phyloP scores from a whole-genome alignment of 2,329 filamentous ascomycete species.

The Metarhizium rileyi region DNA sequence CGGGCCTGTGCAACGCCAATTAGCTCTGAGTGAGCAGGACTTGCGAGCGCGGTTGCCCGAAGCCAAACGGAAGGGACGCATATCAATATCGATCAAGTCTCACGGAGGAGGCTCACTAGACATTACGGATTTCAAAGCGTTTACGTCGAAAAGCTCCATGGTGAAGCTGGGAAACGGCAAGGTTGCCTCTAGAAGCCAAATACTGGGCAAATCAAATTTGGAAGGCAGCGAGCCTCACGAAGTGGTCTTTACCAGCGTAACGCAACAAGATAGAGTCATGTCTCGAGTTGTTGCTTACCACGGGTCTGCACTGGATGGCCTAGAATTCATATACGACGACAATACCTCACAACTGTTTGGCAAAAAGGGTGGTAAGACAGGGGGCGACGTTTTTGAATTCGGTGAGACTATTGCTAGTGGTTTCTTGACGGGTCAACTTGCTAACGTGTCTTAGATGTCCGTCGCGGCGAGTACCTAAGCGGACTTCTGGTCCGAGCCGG shows the following conservation, averaged over 20 bases:
- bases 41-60: constrained; percentile 63
- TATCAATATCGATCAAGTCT: constrained; percentile 68
- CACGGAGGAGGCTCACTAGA: constrained; percentile 63
- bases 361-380: constrained; percentile 60
- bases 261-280: constrained; percentile 61
- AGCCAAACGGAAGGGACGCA: constrained; percentile 57
- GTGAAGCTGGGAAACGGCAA: constrained; percentile 64
- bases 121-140: constrained; percentile 63
- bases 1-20: constrained; percentile 56
- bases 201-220: constrained; percentile 62
- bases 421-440: neutral
- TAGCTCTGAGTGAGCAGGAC: constrained; percentile 65
- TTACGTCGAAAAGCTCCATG: constrained; percentile 61
- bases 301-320: constrained; percentile 66
- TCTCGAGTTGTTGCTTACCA: constrained; percentile 68
- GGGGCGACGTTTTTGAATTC: constrained; percentile 66
- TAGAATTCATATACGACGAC: constrained; percentile 93
- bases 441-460: constrained; percentile 52
- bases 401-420: constrained; percentile 38
- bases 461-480: constrained; percentile 75
- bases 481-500: constrained; percentile 79
- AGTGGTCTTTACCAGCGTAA: constrained; percentile 61
- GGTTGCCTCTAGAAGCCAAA: constrained; percentile 65
- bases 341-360: constrained; percentile 78
- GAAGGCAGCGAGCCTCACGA: constrained; percentile 62